Evolutionary conservation across 106 monocot species (phyloP), one percentile per base, ranked within the genome.

Genomic region (Ottelia alismoides): DNA sequence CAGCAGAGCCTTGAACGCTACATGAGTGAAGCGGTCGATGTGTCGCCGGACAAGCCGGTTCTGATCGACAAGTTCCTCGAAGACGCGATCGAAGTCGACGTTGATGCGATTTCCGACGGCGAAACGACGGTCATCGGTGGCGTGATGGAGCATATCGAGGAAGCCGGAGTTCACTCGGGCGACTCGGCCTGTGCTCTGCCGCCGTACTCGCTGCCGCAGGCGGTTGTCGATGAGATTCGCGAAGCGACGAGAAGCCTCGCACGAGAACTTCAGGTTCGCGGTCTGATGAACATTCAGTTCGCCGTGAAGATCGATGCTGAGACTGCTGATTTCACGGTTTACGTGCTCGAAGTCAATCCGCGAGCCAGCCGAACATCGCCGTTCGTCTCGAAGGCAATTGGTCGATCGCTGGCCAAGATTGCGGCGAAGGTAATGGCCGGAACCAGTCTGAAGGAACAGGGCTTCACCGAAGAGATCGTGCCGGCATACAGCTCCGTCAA

Each of bases 131-230:
- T 89, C 2, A 88, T 88, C 52, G 83, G 80, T 30, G 88, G 83
- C 17, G 80, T 89, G 31, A 83, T 84, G 83, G 83, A 89, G 71
- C 88, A 89, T 58, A 84, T 83, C 21, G 88, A 89, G 60, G 76
- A 89, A 29, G 88, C 88, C 11, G 88, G 88, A 20, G 61, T 84
- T 6, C 88, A 89, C 57, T 89, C 88, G 1, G 88, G 88, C 17
- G 83, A 89, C 45, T 79, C 83, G 11, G 83, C 88, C 2, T 84
- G 83, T 56, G 68, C 77, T 3, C 74, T 89, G 51, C 88, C 88
- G 0, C 76, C 88, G 21, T 80, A 77, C 49, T 78, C n/a, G n/a
- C 83, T 20, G 47, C 77, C 21, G 76, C 83, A 11, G 14, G 53
- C 11, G 54, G 65, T 51, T 66, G 71, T 70, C 47, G 79, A 44